These are phyloP conservation scores for Pseudogymnoascus sp. DNA, from an alignment of 2,329 filamentous ascomycete species.

Conservation along the genomic window DNA sequence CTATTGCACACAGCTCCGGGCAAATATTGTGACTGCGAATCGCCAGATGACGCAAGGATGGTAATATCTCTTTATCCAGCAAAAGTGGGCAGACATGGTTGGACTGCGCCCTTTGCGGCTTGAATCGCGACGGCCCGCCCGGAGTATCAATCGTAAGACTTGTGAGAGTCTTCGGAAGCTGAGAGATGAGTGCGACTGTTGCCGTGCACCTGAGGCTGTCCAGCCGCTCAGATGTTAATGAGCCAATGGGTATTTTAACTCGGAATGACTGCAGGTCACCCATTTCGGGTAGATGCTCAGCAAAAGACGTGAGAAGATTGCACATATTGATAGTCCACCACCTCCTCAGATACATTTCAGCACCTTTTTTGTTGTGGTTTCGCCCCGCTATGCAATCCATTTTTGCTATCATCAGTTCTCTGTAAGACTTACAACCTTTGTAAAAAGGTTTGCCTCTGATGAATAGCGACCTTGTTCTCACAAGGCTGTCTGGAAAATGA, in stretches of 20 bases:
- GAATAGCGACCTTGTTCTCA: background rate
- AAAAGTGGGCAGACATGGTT: background rate
- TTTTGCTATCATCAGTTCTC: background rate
- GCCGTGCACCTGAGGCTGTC: background rate
- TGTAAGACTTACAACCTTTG: background rate
- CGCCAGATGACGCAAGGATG: background rate
- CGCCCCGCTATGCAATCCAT: background rate
- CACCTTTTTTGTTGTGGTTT: background rate
- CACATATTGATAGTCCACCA: conserved; percentile 4
- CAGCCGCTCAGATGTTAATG: background rate
- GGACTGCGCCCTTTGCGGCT: background rate
- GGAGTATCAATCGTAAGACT: conserved; percentile 9
- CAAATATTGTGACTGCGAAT: conserved; percentile 8
- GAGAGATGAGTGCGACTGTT: background rate
- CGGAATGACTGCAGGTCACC: background rate
- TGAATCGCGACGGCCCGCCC: background rate
- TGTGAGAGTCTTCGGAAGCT: background rate
- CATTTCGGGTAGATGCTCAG: background rate
- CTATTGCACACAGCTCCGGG: background rate
- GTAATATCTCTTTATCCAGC: background rate
- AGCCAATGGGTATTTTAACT: background rate
- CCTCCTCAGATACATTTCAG: background rate
- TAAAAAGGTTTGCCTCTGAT: background rate
- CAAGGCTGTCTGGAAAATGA: background rate
- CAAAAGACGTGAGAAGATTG: background rate